Base-by-base conservation (phyloP, 306 rosid genomes). In the Sindora glabra region DNA sequence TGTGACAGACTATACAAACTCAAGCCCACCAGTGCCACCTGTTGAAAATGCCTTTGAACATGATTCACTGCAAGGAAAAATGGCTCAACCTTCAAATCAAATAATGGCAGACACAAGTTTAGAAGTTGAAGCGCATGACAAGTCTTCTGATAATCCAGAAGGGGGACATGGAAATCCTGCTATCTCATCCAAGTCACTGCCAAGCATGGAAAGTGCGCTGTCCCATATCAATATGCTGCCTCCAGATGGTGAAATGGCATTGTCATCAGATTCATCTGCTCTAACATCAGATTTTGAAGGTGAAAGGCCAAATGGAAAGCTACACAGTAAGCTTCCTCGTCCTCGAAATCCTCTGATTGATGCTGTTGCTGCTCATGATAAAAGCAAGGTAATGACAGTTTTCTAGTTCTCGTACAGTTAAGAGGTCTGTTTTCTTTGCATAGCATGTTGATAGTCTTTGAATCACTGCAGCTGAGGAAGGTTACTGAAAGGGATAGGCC, bases 381-480 rank as follows among this genome's bases (percentile, higher is more conserved):
- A 81, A 86, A 86, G 94, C 99, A 86, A 79, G 94, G 99, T 88
- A 78, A 16, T 41, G 62, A 62, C 47, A 10, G n/a, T 54, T 45
- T 57, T 65, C 46, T 71, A 19, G 64, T 60, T 67, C 70, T 33
- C 13, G 3, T 12, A 55, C 51, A 69, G 40, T 37, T 47, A 60
- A 34, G 58, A 23, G 48, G 54, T 49, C 61, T 56, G 50, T 42
- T 34, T 69, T 62, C 25, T 72, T n/a, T 69, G 68, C 46, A 42
- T 56, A 51, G 47, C 63, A 29, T 29, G 44, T 22, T 62, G 52
- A 10, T 47, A 40, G 33, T 62, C 42, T 62, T 73, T 61, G 62
- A 54, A 41, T 59, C 48, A 51, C 50, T 86, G 76, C 91, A 94
- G 97, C 69, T 94, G 83, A 94, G 87, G 74, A 94, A 89, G 71